Percentiles rank a stretch among this genome's conserved stretches.
Conservation (phyloP, 2,329 filamentous ascomycete species). For the Clarireedia monteithiana region DNA sequence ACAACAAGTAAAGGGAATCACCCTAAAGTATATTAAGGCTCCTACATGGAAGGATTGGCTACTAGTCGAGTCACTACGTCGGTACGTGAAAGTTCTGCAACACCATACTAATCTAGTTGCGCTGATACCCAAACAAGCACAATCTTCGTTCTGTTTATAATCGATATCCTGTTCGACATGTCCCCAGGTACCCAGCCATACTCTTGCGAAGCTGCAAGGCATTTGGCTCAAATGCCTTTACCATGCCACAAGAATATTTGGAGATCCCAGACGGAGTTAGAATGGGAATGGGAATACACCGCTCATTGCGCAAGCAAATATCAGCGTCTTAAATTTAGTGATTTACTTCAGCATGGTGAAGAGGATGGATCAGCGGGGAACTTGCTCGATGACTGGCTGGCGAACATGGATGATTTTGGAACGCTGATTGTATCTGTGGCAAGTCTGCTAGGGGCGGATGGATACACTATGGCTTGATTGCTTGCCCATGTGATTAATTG, state of each 20-base stretch:
- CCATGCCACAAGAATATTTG: slow-evolving; percentile 14
- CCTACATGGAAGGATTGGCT: slow-evolving; percentile 13
- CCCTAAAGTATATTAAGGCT: not conserved
- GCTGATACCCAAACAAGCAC: slow-evolving; percentile 6
- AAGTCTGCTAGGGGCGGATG: not conserved
- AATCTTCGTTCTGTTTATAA: slow-evolving; percentile 12
- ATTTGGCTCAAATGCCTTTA: slow-evolving; percentile 3
- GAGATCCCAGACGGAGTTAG: slow-evolving; percentile 7
- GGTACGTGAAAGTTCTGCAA: slow-evolving; percentile 7
- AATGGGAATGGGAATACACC: slow-evolving; percentile 12
- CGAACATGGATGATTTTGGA: slow-evolving; percentile 15
- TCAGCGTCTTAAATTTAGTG: slow-evolving; percentile 10
- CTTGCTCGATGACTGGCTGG: slow-evolving; percentile 13
- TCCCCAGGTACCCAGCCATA: not conserved
- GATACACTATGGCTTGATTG: too few relatives aligned
- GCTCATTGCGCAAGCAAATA: not conserved
- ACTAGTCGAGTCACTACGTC: slow-evolving; percentile 12
- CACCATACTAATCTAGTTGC: not conserved
- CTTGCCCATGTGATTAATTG: too few relatives aligned
- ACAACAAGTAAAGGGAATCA: not conserved
- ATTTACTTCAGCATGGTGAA: slow-evolving; percentile 8
- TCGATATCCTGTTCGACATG: slow-evolving; percentile 13
- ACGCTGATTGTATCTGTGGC: slow-evolving; percentile 12
- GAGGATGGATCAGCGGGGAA: not conserved
- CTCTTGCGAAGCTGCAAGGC: slow-evolving; percentile 6